phyloP scores from a whole-genome alignment of 257 asterid genomes.

The Mentha longifolia region DNA sequence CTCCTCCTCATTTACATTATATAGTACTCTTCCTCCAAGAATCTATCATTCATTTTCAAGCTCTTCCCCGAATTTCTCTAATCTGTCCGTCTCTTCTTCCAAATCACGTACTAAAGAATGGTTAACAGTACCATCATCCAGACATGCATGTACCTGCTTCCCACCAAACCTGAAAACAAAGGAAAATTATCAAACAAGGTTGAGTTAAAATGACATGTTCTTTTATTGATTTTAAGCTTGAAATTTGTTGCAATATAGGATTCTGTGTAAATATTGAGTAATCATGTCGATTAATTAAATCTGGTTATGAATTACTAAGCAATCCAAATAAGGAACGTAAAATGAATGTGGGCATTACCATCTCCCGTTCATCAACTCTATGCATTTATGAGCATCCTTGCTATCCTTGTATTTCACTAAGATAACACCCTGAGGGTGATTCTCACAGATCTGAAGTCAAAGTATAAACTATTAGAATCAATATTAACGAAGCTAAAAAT shows the following conservation, averaged over 20 bases:
- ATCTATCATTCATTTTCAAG: slow-evolving; percentile 69
- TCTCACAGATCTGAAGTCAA: slow-evolving; percentile 75
- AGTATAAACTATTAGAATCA: slow-evolving; percentile 19
- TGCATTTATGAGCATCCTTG: slow-evolving; percentile 83
- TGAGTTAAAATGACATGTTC: neutral
- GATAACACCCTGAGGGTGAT: slow-evolving; percentile 89
- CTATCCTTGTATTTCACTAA: slow-evolving; percentile 80
- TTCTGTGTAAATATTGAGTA: neutral
- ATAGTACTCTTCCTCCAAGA: slow-evolving; percentile 11
- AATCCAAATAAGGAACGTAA: neutral
- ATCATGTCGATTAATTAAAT: neutral
- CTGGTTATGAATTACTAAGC: neutral
- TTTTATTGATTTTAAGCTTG: neutral
- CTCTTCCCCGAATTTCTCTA: slow-evolving; percentile 90
- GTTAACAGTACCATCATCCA: slow-evolving; percentile 83
- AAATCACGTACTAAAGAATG: slow-evolving; percentile 79
- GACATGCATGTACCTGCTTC: slow-evolving; percentile 71
- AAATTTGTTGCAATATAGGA: neutral
- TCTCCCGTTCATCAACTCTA: slow-evolving; percentile 89
- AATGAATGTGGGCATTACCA: slow-evolving; percentile 56
- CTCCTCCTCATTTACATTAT: slow-evolving; percentile 27
- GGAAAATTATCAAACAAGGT: neutral
- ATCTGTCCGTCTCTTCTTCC: slow-evolving; percentile 83
- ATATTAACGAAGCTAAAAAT: neutral
- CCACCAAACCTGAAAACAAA: slow-evolving; percentile 74